Evolutionary conservation across 192 early-diverging fungal species (phyloP).

Genomic region (Coemansia reversa): DNA sequence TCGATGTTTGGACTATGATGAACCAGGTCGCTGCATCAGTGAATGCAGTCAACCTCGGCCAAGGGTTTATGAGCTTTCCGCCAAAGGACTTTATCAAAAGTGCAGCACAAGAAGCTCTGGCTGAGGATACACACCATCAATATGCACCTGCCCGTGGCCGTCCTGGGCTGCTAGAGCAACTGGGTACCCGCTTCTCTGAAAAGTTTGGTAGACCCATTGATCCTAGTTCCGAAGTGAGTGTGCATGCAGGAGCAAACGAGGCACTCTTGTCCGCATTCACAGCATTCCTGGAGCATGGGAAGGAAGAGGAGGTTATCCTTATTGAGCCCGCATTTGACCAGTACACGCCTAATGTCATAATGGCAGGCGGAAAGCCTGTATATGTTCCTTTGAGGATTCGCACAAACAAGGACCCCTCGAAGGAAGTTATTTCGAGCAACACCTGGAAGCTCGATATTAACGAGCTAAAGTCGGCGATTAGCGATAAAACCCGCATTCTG

Average conservation of each 20-base stretch:
- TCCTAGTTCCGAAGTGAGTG: conserved; percentile 77
- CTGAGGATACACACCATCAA: conserved; percentile 70
- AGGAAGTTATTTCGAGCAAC: conserved; percentile 61
- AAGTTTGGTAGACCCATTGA: conserved; percentile 69
- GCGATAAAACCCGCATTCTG: conserved; percentile 76
- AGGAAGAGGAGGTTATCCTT: conserved; percentile 81
- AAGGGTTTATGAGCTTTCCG: conserved; percentile 86
- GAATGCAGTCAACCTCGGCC: conserved; percentile 90
- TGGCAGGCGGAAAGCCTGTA: conserved; percentile 86
- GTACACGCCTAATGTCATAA: conserved; percentile 81
- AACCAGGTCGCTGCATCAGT: conserved; percentile 80
- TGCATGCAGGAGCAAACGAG: conserved; percentile 89
- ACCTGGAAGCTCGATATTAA: conserved; percentile 89
- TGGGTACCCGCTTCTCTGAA: conserved; percentile 74
- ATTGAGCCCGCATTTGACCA: conserved; percentile 98
- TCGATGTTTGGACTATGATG: conserved; percentile 81
- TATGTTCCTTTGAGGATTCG: conserved; percentile 77
- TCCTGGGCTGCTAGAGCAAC: conserved; percentile 61
- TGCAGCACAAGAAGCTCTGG: conserved; percentile 71
- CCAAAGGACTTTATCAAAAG: conserved; percentile 82
- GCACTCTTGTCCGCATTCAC: conserved; percentile 79
- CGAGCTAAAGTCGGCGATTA: conserved; percentile 75
- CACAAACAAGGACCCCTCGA: conserved; percentile 38
- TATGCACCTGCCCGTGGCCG: conserved; percentile 80
- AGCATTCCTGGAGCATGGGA: conserved; percentile 70